A percentile compares a stretch with the other conserved stretches of the same genome.
Conservation (phyloP, 768 basidiomycete genomes). For the Bullera alba region DNA sequence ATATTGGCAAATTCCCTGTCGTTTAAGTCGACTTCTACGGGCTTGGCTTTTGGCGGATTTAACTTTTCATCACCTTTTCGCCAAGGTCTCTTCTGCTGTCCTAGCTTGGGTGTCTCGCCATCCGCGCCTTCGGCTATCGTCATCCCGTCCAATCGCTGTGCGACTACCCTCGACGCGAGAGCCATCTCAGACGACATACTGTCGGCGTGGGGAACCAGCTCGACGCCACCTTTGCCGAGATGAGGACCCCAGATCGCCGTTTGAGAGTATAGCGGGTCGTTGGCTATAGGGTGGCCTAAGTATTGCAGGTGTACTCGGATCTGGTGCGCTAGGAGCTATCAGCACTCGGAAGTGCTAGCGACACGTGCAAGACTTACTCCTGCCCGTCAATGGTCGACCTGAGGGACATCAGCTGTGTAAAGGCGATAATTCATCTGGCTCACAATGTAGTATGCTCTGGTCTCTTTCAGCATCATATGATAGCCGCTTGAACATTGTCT, state of each 20-base stretch:
- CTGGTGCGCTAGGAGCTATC: constrained; percentile 67
- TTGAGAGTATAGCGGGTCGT: constrained; percentile 88
- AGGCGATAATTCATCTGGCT: too few species aligned
- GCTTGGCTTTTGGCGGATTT: constrained; percentile 1
- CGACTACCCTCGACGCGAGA: neutral
- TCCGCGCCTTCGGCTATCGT: neutral
- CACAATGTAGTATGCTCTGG: constrained; percentile 82
- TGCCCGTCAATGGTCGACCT: constrained; percentile 84
- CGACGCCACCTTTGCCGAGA: constrained; percentile 73
- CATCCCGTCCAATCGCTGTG: neutral
- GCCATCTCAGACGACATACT: constrained; percentile 47
- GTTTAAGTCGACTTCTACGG: constrained; percentile 5
- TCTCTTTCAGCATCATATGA: constrained; percentile 72
- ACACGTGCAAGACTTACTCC: constrained; percentile 59
- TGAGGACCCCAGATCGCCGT: constrained; percentile 56
- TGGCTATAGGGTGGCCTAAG: constrained; percentile 86
- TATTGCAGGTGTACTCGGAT: constrained; percentile 94
- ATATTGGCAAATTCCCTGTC: constrained; percentile 33
- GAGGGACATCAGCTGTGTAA: neutral
- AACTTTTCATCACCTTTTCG: neutral
- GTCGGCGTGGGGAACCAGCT: constrained; percentile 55
- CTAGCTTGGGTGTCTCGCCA: neutral
- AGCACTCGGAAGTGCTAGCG: neutral
- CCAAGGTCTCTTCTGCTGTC: too few species aligned
- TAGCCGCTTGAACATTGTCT: constrained; percentile 77